phyloP scores from a whole-genome alignment of 1,284 basidiomycete genomes.

The Phlebopus sp. region DNA sequence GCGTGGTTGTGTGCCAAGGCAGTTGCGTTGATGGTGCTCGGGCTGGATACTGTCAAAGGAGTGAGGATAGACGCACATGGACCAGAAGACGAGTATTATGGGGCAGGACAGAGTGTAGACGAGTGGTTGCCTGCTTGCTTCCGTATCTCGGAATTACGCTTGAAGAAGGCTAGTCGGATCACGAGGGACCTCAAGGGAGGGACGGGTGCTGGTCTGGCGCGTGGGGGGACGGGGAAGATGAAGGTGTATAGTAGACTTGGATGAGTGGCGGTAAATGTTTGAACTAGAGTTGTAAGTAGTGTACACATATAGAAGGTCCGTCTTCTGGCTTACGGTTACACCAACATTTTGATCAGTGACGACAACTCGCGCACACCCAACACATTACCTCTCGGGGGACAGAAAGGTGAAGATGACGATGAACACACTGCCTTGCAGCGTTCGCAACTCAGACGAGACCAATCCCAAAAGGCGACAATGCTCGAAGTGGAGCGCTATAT shows the following conservation, averaged over 20 bases:
- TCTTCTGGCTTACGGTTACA: too few species aligned
- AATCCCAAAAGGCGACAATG: too few species aligned
- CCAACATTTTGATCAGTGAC: too few species aligned
- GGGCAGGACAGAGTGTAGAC: constrained; percentile 25
- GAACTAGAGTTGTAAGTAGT: too few species aligned
- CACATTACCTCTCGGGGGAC: too few species aligned
- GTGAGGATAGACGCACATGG: constrained; percentile 11
- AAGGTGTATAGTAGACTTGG: constrained; percentile 25
- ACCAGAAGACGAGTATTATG: constrained; percentile 21
- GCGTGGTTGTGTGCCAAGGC: constrained; percentile 60
- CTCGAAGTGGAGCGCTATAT: too few species aligned
- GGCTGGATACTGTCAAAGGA: constrained; percentile 28
- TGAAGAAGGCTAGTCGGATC: constrained; percentile 22
- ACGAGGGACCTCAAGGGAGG: constrained; percentile 7
- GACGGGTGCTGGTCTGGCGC: background rate
- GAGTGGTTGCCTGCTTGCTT: constrained; percentile 52
- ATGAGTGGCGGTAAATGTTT: background rate
- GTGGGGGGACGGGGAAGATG: constrained; percentile 28
- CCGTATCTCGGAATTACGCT: constrained; percentile 48
- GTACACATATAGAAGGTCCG: too few species aligned
- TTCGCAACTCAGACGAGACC: too few species aligned
- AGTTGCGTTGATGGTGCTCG: constrained; percentile 55
- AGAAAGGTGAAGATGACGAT: too few species aligned
- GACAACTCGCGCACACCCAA: too few species aligned
- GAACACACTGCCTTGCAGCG: too few species aligned